These are phyloP conservation scores for Neurospora sublineolata DNA, from an alignment of 495 filamentous ascomycete genomes.

Conservation along the genomic window DNA sequence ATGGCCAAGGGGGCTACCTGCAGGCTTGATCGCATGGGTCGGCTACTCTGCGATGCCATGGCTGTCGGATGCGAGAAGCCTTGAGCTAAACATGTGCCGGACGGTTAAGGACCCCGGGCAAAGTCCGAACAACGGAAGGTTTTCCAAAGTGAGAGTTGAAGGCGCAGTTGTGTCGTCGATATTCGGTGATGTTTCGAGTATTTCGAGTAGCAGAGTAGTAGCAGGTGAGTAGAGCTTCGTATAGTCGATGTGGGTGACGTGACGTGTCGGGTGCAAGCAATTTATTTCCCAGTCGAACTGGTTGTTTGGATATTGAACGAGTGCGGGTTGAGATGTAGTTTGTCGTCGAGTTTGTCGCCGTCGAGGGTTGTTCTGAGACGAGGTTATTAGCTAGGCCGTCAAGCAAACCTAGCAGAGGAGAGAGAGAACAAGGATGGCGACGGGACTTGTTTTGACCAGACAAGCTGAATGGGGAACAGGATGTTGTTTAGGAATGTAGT, in stretches of 20 bases:
- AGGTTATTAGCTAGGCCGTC: background rate
- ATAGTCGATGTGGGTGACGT: background rate
- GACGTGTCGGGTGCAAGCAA: background rate
- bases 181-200: background rate
- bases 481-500: background rate
- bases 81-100: constrained; percentile 29
- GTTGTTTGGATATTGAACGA: background rate
- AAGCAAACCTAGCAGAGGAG: background rate
- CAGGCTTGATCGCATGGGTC: constrained; percentile 43
- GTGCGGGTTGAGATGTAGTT: background rate
- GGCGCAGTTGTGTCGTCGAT: background rate
- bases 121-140: background rate
- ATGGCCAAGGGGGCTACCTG: constrained; percentile 68
- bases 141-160: background rate
- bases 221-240: background rate
- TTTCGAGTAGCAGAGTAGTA: background rate
- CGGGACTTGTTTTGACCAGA: background rate
- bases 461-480: background rate
- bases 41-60: constrained; percentile 41
- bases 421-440: background rate
- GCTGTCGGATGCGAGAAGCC: constrained; percentile 14
- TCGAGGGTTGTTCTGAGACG: background rate
- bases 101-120: background rate
- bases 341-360: background rate
- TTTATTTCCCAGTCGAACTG: background rate